Evolutionary conservation across 192 early-diverging fungal genomes (phyloP).

Genomic region (Rhizoclosmatium sp.): DNA sequence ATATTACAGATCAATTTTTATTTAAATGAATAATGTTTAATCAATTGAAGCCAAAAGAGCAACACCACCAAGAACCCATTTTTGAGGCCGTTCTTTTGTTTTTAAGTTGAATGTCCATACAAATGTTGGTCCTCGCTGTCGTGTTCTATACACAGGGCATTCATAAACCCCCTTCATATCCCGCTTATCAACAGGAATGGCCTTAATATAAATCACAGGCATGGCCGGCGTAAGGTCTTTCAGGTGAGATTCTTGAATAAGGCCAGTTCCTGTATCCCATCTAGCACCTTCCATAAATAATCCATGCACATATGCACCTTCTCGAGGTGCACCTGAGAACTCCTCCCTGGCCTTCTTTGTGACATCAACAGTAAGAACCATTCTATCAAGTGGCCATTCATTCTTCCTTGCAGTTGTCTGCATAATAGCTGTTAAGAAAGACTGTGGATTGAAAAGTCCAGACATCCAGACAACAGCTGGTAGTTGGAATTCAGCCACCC

Average conservation of each 20-base stretch:
- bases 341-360: slow-evolving; percentile 70
- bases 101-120: slow-evolving; percentile 74
- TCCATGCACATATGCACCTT: slow-evolving; percentile 70
- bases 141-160: slow-evolving; percentile 69
- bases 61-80: slow-evolving; percentile 70
- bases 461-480: slow-evolving; percentile 68
- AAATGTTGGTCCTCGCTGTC: slow-evolving; percentile 69
- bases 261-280: slow-evolving; percentile 70
- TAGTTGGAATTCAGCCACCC: slow-evolving; percentile 72
- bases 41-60: slow-evolving; percentile 59
- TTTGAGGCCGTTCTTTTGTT: slow-evolving; percentile 70
- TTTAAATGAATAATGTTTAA: slow-evolving; percentile 1
- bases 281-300: slow-evolving; percentile 73
- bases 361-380: slow-evolving; percentile 70
- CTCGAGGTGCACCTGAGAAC: slow-evolving; percentile 67
- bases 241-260: slow-evolving; percentile 69
- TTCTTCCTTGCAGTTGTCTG: slow-evolving; percentile 72
- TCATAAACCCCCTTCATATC: slow-evolving; percentile 72
- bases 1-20: too few relatives aligned
- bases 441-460: slow-evolving; percentile 74
- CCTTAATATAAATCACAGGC: slow-evolving; percentile 74
- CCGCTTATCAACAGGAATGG: slow-evolving; percentile 70
- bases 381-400: slow-evolving; percentile 72
- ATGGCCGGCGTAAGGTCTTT: slow-evolving; percentile 71
- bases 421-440: slow-evolving; percentile 75